Evolutionary conservation across 495 filamentous ascomycete species (phyloP).

Genomic region (Penicillium fimorum): DNA sequence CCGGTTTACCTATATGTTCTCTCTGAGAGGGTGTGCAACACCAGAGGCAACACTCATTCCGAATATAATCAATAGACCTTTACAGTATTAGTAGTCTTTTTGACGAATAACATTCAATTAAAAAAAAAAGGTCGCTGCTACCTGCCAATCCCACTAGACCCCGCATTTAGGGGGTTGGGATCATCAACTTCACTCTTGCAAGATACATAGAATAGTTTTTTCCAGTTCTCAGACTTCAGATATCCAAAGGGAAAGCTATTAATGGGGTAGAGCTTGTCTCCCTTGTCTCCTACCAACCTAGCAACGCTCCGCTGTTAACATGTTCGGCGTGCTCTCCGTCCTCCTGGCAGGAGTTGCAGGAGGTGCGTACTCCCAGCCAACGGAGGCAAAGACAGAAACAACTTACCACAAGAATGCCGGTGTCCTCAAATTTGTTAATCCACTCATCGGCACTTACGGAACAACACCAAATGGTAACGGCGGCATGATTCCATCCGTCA

Average conservation of each 20-base stretch:
- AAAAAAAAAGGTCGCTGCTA: not conserved
- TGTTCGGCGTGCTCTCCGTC: not conserved
- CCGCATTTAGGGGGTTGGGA: not conserved
- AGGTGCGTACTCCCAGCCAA: slow-evolving; percentile 5
- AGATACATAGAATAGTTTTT: no score
- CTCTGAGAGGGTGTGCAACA: no score
- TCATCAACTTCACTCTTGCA: not conserved
- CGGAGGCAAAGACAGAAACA: not conserved
- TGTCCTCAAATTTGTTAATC: slow-evolving; percentile 25
- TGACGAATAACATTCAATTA: no score
- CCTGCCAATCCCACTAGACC: not conserved
- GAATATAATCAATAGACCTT: no score
- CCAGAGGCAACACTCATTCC: no score
- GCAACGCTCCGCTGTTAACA: not conserved
- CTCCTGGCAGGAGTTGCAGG: not conserved
- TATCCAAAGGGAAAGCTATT: not conserved
- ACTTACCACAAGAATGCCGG: slow-evolving; percentile 17
- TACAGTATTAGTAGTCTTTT: no score
- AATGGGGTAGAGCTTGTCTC: not conserved
- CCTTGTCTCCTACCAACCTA: not conserved
- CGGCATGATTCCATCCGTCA: slow-evolving; percentile 31
- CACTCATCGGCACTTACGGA: slow-evolving; percentile 28
- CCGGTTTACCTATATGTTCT: no score
- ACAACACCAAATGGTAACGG: slow-evolving; percentile 24
- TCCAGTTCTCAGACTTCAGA: not conserved